Evolutionary conservation across 352 stramenopile genomes (phyloP), one percentile per base, ranked within the genome.

Genomic region (Elongisporangium anandrum): DNA sequence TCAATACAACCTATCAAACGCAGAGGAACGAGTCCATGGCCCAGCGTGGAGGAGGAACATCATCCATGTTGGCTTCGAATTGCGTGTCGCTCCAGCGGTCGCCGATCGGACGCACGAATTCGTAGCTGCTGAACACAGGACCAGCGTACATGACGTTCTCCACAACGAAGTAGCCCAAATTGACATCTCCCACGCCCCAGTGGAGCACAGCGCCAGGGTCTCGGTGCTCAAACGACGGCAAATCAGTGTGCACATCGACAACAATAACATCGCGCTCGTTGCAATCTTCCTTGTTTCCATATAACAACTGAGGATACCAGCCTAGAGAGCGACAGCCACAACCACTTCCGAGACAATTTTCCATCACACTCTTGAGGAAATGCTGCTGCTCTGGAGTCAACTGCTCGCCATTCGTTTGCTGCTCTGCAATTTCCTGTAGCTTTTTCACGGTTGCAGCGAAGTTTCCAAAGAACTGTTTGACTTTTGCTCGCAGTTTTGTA

Each of bases 281-380:
- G 8, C 63, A 73, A 49, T 75, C 67, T 17, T 70, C 50, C 2
- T 50, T 61, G 17, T 63, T 2, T 1, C 41, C 38, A 51, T 73
- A 75, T 21, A 75, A 78, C 16, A 78, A 55, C 4, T 45, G 52
- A 20, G 70, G 70, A 26, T 78, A 79, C 68, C 71, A 77, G 1
- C 57, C 57, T 16, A 41, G 22, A 26, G 52, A 63, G 26, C 29
- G 38, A 34, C 39, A 17, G 22, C n/a, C n/a, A n/a, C n/a, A n/a
- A n/a, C n/a, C n/a, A n/a, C n/a, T n/a, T n/a, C n/a, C n/a, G n/a
- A n/a, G n/a, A n/a, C n/a, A n/a, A n/a, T 59, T 34, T 47, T 70
- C 56, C 61, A 69, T 68, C 8, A 72, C 61, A 12, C 60, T 63
- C 23, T 69, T 68, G 52, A 69, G 53, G 50, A 72, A 69, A 1